Base-by-base conservation (phyloP, 106 monocot species). In the Platanthera guangdongensis region DNA sequence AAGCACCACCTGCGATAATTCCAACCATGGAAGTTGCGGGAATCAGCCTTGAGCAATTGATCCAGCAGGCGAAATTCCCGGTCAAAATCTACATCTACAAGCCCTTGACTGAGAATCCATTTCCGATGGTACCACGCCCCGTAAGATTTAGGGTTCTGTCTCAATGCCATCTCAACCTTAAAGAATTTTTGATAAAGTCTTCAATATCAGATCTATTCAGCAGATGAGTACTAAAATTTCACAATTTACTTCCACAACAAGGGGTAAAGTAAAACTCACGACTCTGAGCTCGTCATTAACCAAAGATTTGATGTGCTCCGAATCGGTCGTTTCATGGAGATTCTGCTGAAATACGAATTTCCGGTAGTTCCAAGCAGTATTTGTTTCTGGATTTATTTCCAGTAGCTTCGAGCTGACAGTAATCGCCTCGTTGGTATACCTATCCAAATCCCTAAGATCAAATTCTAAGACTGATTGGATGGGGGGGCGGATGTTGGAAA, bases 11-110 rank as follows among this genome's bases (percentile, higher is more conserved):
- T 94, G 64, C 88, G 90, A 65, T 94, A 89, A 80, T 80, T 99
- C 99, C 99, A 99, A 51, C 99, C 99, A 84, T 99, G 92, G 76
- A 99, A 99, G 76, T 99, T 99, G 54, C 99, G 88, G 6, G 88
- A 76, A 69, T 99, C 99, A 12, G 52, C 78, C 73, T 85, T 92
- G 71, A 99, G 68, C 51, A 99, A 85, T 76, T 82, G 82, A 80
- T 88, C 83, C 57, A 99, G 60, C 11, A 99, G 92, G 73, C 81
- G 71, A 57, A 88, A 92, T 62, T 99, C 99, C 51, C 74, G 82
- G 68, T 88, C 83, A 50, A 83, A 94, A 71, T 99, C 82, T n/a
- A 78, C 71, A 7, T 76, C 68, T 18, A 50, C 45, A n/a, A 83
- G 76, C 71, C 81, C 78, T 51, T 74, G 80, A 70, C 16, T 75